Base-by-base conservation (phyloP, 2,329 filamentous ascomycete genomes). In the Calonectria henricotiae region DNA sequence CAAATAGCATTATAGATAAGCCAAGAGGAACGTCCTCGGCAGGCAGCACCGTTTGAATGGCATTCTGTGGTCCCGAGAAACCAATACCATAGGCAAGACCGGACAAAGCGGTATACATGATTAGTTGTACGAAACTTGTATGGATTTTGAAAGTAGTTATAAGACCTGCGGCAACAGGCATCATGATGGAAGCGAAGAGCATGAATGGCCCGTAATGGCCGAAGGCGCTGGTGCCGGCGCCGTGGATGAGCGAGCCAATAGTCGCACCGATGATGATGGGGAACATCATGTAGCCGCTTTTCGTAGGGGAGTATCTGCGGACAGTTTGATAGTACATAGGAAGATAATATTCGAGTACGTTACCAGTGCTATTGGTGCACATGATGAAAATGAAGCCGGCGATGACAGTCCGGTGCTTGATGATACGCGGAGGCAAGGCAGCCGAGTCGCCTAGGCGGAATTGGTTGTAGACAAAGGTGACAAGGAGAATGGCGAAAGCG, bases 321-420 rank as follows among this genome's bases (percentile, higher is more conserved):
- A 85, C 80, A 4, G 83, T 78, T 51, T 84, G 82, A 68, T 85
- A 85, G 76, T 83, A 85, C 4, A 83, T 82, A 0, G 83, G 82
- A 0, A 84, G 66, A 32, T 81, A 84, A 60, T 83, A 83, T 27
- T 84, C 74, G 0, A 79, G 30, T 0, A 78, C 71, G 0, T 71
- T 73, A 0, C 79, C 79, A 0, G 79, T 74, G 1, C 79, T 81
- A 46, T 83, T 80, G 44, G 82, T 79, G 25, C 83, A 79, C 47
- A 84, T 81, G 27, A 80, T 77, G 58, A 81, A 81, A 44, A 80
- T 74, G 9, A 78, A 75, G 0, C 77, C 79, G 0, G 80, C 76
- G 20, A 78, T 73, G 5, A 87, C 79, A 4, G 75, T 81, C 1
- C 85, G 83, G 35, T 83, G 74, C 27, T 74, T 79, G 64, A 86